Percentiles rank a stretch among this genome's conserved stretches.
Conservation (phyloP, 202 grass and related monocot genomes). For the Setaria viridis region DNA sequence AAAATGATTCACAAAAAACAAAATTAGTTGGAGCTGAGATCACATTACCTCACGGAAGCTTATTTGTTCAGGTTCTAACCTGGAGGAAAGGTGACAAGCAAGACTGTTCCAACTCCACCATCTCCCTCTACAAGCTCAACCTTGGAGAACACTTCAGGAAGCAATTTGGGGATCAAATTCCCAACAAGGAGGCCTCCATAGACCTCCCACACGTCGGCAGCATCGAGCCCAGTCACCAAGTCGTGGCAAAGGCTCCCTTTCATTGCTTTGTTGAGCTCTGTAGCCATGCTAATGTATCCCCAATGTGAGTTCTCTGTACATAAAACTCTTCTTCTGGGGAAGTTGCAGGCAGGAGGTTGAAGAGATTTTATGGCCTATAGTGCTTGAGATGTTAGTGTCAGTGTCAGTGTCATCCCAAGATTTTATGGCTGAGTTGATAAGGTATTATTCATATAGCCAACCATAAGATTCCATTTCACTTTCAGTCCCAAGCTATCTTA, state of each 20-base stretch:
- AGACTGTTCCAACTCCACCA: slow-evolving; percentile 53
- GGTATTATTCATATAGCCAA: too few species aligned
- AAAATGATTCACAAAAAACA: not conserved
- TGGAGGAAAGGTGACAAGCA: slow-evolving; percentile 49
- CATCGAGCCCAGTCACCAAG: slow-evolving; percentile 2
- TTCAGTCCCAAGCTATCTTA: too few species aligned
- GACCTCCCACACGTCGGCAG: slow-evolving; percentile 56
- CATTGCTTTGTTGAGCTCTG: not conserved
- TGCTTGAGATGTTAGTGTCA: not conserved
- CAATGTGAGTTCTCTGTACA: not conserved
- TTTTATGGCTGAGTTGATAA: too few species aligned
- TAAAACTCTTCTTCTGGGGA: not conserved
- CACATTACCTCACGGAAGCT: slow-evolving; percentile 11
- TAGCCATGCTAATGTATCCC: not conserved
- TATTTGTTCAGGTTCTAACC: slow-evolving; percentile 46
- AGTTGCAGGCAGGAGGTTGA: not conserved
- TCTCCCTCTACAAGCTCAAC: slow-evolving; percentile 59
- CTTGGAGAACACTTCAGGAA: slow-evolving; percentile 56
- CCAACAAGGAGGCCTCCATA: slow-evolving; percentile 48
- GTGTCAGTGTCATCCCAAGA: too few species aligned
- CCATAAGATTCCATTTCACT: too few species aligned
- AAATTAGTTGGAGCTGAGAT: not conserved
- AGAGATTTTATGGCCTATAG: not conserved
- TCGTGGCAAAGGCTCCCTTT: slow-evolving; percentile 9
- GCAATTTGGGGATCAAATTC: slow-evolving; percentile 43